A percentile compares a stretch with the other conserved stretches of the same genome.
phyloP scores from a whole-genome alignment of 2,329 filamentous ascomycete genomes.

The Lanzia echinophila region DNA sequence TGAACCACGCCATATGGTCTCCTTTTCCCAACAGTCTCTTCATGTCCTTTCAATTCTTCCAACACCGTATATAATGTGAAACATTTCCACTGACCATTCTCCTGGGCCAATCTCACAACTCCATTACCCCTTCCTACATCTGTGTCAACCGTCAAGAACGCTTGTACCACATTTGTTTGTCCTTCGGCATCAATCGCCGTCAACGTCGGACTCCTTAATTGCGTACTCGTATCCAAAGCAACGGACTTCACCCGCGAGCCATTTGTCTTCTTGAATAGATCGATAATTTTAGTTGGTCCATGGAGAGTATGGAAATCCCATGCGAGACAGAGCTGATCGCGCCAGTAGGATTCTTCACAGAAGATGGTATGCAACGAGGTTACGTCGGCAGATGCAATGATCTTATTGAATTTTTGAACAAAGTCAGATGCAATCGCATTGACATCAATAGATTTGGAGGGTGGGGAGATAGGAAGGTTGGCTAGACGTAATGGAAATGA shows the following conservation, averaged over 20 bases:
- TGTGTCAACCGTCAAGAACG: conserved; percentile 49
- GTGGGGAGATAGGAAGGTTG: conserved; percentile 12
- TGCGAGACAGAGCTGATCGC: conserved; percentile 49
- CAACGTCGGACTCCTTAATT: conserved; percentile 18
- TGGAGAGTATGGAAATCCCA: conserved; percentile 50
- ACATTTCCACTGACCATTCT: conserved; percentile 47
- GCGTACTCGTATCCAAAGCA: conserved; percentile 29
- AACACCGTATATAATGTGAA: conserved; percentile 58
- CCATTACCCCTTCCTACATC: conserved; percentile 49
- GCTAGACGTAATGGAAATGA: conserved; percentile 21
- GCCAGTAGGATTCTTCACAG: conserved; percentile 45
- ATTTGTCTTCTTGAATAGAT: conserved; percentile 24
- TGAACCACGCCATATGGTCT: conserved; percentile 52
- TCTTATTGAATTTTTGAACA: conserved; percentile 31
- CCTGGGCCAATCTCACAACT: conserved; percentile 43
- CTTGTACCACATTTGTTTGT: conserved; percentile 44
- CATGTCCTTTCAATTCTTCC: conserved; percentile 44
- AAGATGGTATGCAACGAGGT: conserved; percentile 35
- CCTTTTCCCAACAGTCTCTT: conserved; percentile 41
- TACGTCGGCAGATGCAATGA: conserved; percentile 33
- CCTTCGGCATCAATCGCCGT: conserved; percentile 40
- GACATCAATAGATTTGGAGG: conserved; percentile 12
- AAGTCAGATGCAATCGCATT: conserved; percentile 13
- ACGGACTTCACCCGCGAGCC: conserved; percentile 31
- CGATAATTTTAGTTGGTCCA: conserved; percentile 33